Evolutionary conservation across 169 alveolate species (phyloP), one percentile per base, ranked within the genome.

Genomic region (Plasmodium cynomolgi): DNA sequence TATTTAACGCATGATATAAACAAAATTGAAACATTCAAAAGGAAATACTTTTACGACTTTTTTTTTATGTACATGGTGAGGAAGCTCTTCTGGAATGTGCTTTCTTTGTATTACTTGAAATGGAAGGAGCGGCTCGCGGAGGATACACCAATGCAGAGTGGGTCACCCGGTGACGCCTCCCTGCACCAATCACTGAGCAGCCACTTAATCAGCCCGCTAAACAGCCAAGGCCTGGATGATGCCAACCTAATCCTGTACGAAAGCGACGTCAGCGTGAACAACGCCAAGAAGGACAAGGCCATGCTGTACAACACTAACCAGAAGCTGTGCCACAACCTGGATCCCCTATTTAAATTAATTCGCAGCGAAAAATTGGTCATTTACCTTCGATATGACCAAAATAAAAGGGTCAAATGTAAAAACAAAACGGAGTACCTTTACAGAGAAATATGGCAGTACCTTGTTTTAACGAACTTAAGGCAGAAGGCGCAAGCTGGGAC

Each of bases 51-150:
- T 79, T 91, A 91, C 79, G 82, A 91, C 84, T 91, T 91, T 75
- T 91, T 91, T 73, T 91, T 91, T 82, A 71, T 88, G n/a, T 88
- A 88, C 71, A 37, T 88, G 83, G 81, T 88, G 23, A 77, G 85
- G 54, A 88, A 88, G 81, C 56, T 88, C 44, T 88, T 88, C 71
- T 88, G 94, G 94, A 88, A 88, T 88, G 81, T 88, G 20, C 73
- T 88, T 13, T 54, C 90, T 34, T 80, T 88, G 77, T 88, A 88
- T 58, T 56, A 88, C 71, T 34, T 88, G 50, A 47, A 41, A 13
- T 88, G 80, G 74, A 68, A 31, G 29, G 47, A 68, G 29, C 41
- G 58, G 33, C 37, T 37, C 5, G 29, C 39, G 50, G 3, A 84
- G 20, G 77, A 26, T 20, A 20, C 44, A 84, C 5, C 71, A 68